phyloP scores from a whole-genome alignment of 345 rosid species.

The Salix caprea region DNA sequence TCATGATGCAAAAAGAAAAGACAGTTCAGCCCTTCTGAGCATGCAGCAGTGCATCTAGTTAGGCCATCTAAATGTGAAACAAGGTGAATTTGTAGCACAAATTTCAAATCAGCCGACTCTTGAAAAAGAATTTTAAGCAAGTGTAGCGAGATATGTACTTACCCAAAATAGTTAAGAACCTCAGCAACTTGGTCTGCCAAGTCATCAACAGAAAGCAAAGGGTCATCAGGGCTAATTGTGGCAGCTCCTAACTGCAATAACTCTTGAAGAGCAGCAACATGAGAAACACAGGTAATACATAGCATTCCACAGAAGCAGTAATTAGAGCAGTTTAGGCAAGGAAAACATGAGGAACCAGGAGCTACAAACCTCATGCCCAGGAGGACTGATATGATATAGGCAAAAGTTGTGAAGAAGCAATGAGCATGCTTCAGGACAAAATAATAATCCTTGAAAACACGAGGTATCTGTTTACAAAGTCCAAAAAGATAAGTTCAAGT shows the following conservation, averaged over 20 bases:
- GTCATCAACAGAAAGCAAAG: slow-evolving; percentile 78
- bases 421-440: slow-evolving; percentile 84
- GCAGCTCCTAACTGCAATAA: slow-evolving; percentile 95
- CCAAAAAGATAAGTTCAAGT: slow-evolving; percentile 9
- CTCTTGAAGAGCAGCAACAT: slow-evolving; percentile 50
- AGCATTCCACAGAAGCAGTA: slow-evolving; percentile 7
- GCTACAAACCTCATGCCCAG: slow-evolving; percentile 92
- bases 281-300: slow-evolving; percentile 39
- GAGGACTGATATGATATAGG: slow-evolving; percentile 92
- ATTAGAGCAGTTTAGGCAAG: slow-evolving; percentile 22
- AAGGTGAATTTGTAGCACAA: background rate
- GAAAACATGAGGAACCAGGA: slow-evolving; percentile 13
- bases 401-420: slow-evolving; percentile 93
- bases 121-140: slow-evolving; percentile 1
- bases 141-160: slow-evolving; percentile 15
- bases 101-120: background rate
- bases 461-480: slow-evolving; percentile 62
- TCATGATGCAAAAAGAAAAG: background rate
- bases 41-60: slow-evolving; percentile 1
- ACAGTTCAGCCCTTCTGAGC: background rate
- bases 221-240: slow-evolving; percentile 46
- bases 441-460: slow-evolving; percentile 85
- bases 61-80: background rate
- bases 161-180: slow-evolving; percentile 94
- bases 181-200: slow-evolving; percentile 88